These are phyloP conservation scores for Ophiostoma populinum DNA, from an alignment of 2,329 filamentous ascomycete species.

Conservation along the genomic window DNA sequence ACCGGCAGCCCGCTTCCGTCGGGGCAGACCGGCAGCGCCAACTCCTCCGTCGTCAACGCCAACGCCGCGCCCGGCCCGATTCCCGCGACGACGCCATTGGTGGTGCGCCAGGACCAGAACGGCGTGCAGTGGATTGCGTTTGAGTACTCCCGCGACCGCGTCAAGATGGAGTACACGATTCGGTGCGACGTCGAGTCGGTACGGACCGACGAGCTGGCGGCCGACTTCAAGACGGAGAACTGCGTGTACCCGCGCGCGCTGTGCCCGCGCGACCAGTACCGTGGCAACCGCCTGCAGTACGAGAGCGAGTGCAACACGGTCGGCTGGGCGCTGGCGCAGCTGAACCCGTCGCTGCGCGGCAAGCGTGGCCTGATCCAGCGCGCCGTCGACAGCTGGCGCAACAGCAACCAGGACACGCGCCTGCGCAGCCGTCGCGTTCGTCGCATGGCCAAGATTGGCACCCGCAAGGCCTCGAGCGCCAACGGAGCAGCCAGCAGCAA, in stretches of 20 bases:
- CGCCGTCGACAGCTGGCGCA: constrained; percentile 95
- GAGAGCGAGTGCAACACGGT: constrained; percentile 98
- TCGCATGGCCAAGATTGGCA: constrained; percentile 91
- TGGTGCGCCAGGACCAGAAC: constrained; percentile 87
- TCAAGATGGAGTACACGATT: constrained; percentile 99
- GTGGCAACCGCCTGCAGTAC: constrained; percentile 86
- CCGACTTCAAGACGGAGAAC: constrained; percentile 94
- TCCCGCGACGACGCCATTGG: constrained; percentile 84
- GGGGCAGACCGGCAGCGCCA: constrained; percentile 12
- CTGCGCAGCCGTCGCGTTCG: constrained; percentile 81
- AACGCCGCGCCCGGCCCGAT: constrained; percentile 93
- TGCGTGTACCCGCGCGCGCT: constrained; percentile 94
- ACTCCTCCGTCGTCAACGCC: constrained; percentile 39
- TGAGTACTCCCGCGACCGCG: constrained; percentile 88
- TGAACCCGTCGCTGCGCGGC: constrained; percentile 79
- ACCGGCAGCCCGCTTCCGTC: constrained; percentile 10
- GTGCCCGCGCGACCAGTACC: constrained; percentile 89
- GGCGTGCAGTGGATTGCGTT: constrained; percentile 98
- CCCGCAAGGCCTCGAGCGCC: constrained; percentile 46
- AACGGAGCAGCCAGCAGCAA: constrained; percentile 31
- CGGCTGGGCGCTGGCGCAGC: constrained; percentile 92
- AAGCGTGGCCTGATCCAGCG: constrained; percentile 93
- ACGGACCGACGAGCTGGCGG: constrained; percentile 65
- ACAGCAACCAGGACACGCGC: constrained; percentile 92
- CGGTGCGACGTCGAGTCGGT: constrained; percentile 95